Evolutionary conservation across 768 basidiomycete species (phyloP).

Genomic region (Pisolithus tinctorius): DNA sequence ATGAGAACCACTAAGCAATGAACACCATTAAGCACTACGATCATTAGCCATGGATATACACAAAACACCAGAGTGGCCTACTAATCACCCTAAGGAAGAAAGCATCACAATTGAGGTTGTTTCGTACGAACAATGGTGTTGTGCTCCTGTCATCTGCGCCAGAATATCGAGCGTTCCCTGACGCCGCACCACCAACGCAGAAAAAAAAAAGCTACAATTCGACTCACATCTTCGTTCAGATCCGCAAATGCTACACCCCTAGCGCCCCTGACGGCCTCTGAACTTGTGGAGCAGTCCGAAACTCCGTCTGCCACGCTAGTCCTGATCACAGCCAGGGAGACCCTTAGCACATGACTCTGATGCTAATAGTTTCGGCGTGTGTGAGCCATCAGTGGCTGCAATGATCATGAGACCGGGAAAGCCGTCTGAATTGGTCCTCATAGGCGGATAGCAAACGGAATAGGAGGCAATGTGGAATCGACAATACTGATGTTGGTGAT

Average conservation of each 20-base stretch:
- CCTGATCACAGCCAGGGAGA: slow-evolving; percentile 48
- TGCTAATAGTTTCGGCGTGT: slow-evolving; percentile 54
- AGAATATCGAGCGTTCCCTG: slow-evolving; percentile 91
- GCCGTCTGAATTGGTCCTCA: slow-evolving; percentile 96
- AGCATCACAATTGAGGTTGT: slow-evolving; percentile 97
- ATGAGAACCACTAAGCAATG: slow-evolving; percentile 53
- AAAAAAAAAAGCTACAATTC: too few relatives aligned
- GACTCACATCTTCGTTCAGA: slow-evolving; percentile 87
- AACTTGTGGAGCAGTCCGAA: slow-evolving; percentile 46
- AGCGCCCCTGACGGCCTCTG: slow-evolving; percentile 72
- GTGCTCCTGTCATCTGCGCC: slow-evolving; percentile 72
- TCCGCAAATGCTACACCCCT: slow-evolving; percentile 77
- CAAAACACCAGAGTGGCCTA: slow-evolving; percentile 29
- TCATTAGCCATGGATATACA: not conserved
- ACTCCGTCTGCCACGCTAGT: slow-evolving; percentile 51
- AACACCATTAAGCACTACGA: slow-evolving; percentile 81
- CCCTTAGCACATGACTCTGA: slow-evolving; percentile 56
- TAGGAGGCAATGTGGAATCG: slow-evolving; percentile 59
- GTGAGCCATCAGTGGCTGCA: slow-evolving; percentile 35
- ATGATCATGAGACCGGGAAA: slow-evolving; percentile 82
- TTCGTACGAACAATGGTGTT: slow-evolving; percentile 80
- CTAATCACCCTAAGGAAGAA: slow-evolving; percentile 97
- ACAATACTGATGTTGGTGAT: slow-evolving; percentile 54
- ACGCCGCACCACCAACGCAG: slow-evolving; percentile 51
- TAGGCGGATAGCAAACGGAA: slow-evolving; percentile 73